Conservation (phyloP, 202 grass and related monocot species). For the Eragrostis tef region DNA sequence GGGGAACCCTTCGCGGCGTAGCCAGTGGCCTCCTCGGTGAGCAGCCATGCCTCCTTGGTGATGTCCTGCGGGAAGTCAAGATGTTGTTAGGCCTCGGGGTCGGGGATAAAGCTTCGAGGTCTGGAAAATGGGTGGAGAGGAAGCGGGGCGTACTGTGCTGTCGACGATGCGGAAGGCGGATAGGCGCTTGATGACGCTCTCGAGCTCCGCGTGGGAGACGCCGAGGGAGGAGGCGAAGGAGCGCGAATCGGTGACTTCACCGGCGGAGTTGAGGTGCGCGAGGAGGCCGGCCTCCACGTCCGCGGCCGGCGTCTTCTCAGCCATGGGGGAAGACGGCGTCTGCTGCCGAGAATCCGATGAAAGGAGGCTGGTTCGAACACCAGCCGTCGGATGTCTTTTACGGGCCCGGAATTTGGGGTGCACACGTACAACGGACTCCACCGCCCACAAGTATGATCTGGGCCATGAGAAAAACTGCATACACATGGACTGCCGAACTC, state of each 20-base stretch:
- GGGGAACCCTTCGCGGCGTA: conserved; percentile 70
- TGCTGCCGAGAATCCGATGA: background rate
- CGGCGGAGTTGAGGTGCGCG: conserved; percentile 58
- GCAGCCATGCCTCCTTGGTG: conserved; percentile 62
- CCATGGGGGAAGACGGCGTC: conserved; percentile 8
- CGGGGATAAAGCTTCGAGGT: background rate
- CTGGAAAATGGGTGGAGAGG: background rate
- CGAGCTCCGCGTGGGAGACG: conserved; percentile 69
- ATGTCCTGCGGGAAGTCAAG: conserved; percentile 44
- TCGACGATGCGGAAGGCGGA: conserved; percentile 80
- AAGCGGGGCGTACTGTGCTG: conserved; percentile 26
- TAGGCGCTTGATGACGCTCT: conserved; percentile 87
- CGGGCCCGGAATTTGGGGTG: too few relatives aligned
- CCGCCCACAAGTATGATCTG: too few relatives aligned
- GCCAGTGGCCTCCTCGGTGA: conserved; percentile 77
- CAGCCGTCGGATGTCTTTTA: too few relatives aligned
- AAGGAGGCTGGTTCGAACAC: too few relatives aligned
- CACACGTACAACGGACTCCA: too few relatives aligned
- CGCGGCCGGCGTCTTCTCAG: conserved; percentile 5
- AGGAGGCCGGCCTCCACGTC: conserved; percentile 72
- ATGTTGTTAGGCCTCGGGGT: background rate
- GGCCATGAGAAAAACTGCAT: too few relatives aligned
- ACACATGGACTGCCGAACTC: too few relatives aligned
- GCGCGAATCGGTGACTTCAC: conserved; percentile 69
- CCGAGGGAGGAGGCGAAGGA: conserved; percentile 65